These are phyloP conservation scores for Aspergillus sergii DNA, from an alignment of 2,329 filamentous ascomycete genomes.

Conservation along the genomic window DNA sequence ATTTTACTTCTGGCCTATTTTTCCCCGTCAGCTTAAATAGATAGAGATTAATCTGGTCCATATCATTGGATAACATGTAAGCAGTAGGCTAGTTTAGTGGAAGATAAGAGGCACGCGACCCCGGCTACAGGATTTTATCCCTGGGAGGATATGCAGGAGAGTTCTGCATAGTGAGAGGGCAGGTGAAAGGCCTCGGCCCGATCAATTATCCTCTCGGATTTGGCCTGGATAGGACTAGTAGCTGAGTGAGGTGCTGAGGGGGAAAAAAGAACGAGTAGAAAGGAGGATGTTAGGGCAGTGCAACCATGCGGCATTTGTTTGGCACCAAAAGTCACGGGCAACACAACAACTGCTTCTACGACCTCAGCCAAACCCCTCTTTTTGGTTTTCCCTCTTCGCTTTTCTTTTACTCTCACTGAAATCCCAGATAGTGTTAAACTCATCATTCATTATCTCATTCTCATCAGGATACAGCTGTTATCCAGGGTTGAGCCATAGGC, in stretches of 20 bases:
- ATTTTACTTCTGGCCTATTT: no score
- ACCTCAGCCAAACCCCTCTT: neutral
- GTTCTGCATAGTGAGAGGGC: neutral
- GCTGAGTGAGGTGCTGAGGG: neutral
- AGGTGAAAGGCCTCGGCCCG: neutral
- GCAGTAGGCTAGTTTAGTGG: no score
- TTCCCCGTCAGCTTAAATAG: no score
- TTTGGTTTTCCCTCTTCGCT: neutral
- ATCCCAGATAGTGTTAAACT: neutral
- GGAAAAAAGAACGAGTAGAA: neutral
- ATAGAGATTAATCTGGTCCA: no score
- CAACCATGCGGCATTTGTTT: neutral
- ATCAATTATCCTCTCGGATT: neutral
- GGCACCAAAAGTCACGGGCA: no score
- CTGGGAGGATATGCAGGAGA: neutral
- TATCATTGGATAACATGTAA: no score
- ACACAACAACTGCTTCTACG: neutral
- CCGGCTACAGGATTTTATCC: neutral
- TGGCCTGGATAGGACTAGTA: neutral
- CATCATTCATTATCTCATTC: conserved; percentile 5
- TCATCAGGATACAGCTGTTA: neutral
- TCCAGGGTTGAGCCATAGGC: neutral
- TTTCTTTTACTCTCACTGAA: neutral
- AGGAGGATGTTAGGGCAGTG: neutral
- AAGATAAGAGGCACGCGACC: no score